Base-by-base conservation (phyloP, 2,329 filamentous ascomycete genomes). In the Pseudogymnoascus sp. region DNA sequence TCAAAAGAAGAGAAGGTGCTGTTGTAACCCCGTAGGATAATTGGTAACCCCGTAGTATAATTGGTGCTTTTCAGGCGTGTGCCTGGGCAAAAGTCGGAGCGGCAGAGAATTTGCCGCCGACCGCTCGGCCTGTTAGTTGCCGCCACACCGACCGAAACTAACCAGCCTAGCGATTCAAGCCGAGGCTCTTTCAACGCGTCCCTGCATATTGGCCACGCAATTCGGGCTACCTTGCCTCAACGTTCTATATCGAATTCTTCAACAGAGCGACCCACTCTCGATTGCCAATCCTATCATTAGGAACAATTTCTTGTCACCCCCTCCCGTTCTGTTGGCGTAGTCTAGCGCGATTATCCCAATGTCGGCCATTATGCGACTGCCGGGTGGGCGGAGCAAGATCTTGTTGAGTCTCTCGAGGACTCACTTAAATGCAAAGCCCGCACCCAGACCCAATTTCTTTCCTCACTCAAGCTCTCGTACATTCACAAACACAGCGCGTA, bases 141-240 rank as follows among this genome's bases (percentile, higher is more conserved):
- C 50, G 50, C 50, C 50, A 33, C 50, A 33, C 50, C 50, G 50
- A 56, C 29, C 50, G 17, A 35, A 13, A 19, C 50, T 56, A 15
- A 33, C 50, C 50, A 33, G 4, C 46, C 46, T 56, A 56, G 7
- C 46, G 46, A 56, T 6, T 56, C 50, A 33, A 33, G 50, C 50
- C 50, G 50, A 56, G 50, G 50, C 26, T 56, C 50, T 56, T 56
- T 53, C 7, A 19, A 13, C 50, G 29, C 50, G 50, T 56, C 50
- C 50, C 50, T 56, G 26, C 50, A 31, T 53, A 19, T 31, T 56
- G 50, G 50, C 50, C 50, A 56, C 50, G 50, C 50, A 35, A 56
- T 56, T 56, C 23, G 50, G 29, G n/a, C 21, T 13, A 29, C 29
- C 50, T 26, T 56, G 29, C 50, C 50, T 56, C 50, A 56, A 56